phyloP scores from a whole-genome alignment of 2,329 filamentous ascomycete genomes.

The Pseudogymnoascus sp. region DNA sequence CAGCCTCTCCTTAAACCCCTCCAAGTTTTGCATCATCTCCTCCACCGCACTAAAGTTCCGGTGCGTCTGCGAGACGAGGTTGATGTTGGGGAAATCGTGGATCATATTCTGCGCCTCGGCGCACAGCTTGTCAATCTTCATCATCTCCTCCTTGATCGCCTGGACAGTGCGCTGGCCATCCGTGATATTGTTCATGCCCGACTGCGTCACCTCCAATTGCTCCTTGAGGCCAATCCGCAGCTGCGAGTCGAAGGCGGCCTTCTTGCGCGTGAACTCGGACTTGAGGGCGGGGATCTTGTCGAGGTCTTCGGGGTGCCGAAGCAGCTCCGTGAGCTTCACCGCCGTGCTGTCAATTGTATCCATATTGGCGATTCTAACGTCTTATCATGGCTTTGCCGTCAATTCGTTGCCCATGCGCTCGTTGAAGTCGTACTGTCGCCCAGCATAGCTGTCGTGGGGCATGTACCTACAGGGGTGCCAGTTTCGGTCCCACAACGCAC shows the following conservation, averaged over 20 bases:
- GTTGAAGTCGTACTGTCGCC: not conserved
- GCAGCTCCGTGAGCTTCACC: conserved; percentile 76
- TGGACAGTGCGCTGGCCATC: conserved; percentile 89
- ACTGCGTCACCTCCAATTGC: conserved; percentile 89
- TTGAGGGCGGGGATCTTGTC: conserved; percentile 90
- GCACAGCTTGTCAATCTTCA: conserved; percentile 95
- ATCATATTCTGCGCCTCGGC: conserved; percentile 97
- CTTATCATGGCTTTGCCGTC: conserved; percentile 8
- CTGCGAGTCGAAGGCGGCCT: conserved; percentile 82
- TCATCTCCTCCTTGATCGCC: conserved; percentile 95
- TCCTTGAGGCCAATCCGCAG: conserved; percentile 81
- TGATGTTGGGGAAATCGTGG: conserved; percentile 89
- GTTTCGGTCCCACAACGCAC: not conserved
- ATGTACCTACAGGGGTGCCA: conserved; percentile 5
- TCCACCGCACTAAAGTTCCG: conserved; percentile 92
- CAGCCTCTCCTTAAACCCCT: conserved; percentile 76
- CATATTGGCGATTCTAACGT: conserved; percentile 13
- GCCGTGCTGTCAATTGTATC: conserved; percentile 30
- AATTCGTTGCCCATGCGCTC: conserved; percentile 6
- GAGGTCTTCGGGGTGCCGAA: conserved; percentile 92
- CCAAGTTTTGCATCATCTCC: conserved; percentile 84
- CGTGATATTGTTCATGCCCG: conserved; percentile 79
- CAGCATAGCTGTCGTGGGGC: not conserved
- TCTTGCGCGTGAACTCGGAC: conserved; percentile 89
- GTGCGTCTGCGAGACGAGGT: conserved; percentile 86